These are phyloP conservation scores for Cystobasidium slooffiae DNA, from an alignment of 1,284 basidiomycete species.

Conservation along the genomic window DNA sequence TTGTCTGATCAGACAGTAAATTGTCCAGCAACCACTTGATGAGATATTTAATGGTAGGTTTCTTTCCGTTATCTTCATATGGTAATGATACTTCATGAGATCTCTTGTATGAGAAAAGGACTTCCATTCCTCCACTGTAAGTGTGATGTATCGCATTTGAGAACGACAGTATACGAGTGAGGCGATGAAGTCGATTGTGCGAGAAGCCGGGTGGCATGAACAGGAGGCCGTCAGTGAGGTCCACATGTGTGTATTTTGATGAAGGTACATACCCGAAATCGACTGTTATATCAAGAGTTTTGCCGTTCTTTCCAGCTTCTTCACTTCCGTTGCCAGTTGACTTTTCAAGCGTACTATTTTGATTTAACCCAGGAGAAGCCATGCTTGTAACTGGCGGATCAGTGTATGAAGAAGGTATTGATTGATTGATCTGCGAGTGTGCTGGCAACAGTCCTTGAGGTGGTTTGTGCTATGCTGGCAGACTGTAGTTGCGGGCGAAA, in stretches of 20 bases:
- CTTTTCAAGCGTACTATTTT: background rate
- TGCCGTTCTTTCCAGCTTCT: slow-evolving; percentile 4
- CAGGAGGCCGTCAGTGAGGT: background rate
- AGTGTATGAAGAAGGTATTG: no score
- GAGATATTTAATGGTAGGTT: slow-evolving; percentile 71
- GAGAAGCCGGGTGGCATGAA: background rate
- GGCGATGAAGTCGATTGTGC: background rate
- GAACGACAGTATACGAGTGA: background rate
- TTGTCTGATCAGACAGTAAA: slow-evolving; percentile 71
- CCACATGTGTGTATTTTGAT: background rate
- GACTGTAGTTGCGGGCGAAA: no score
- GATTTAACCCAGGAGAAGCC: no score
- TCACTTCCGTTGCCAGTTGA: background rate
- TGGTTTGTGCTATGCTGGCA: no score
- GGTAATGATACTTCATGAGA: slow-evolving; percentile 69
- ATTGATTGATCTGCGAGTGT: no score
- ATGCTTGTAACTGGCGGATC: no score
- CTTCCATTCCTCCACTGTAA: slow-evolving; percentile 73
- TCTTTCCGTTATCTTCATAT: slow-evolving; percentile 50
- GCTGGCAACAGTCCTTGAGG: no score
- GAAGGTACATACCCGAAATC: slow-evolving; percentile 47
- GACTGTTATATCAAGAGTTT: slow-evolving; percentile 42
- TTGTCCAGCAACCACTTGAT: slow-evolving; percentile 78
- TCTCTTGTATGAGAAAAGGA: slow-evolving; percentile 73
- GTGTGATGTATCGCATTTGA: background rate